Evolutionary conservation across 2,329 filamentous ascomycete species (phyloP).

Genomic region (Xylariales sp.): DNA sequence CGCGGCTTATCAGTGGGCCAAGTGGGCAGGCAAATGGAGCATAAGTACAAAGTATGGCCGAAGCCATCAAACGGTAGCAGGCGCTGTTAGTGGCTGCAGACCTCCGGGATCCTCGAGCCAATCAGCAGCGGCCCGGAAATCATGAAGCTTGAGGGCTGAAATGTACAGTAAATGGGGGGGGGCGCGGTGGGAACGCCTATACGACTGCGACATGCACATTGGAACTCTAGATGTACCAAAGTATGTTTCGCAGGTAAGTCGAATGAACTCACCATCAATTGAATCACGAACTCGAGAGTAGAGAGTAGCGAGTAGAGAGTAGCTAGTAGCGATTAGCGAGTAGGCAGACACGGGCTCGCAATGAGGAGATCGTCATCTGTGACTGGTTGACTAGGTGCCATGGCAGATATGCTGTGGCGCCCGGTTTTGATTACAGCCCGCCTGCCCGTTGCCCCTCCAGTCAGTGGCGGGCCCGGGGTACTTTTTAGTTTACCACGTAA

Average conservation of each 20-base stretch:
- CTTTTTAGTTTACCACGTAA: too few species aligned
- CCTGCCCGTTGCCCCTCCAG: too few species aligned
- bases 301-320: neutral
- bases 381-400: too few species aligned
- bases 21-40: neutral
- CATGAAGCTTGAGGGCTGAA: too few species aligned
- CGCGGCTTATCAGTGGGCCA: constrained; percentile 8
- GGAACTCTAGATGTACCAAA: too few species aligned
- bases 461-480: neutral
- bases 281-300: too few species aligned
- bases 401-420: neutral
- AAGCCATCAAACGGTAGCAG: constrained; percentile 5
- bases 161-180: too few species aligned
- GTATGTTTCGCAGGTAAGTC: too few species aligned
- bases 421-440: neutral
- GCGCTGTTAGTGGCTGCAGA: neutral
- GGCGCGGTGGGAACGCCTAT: too few species aligned
- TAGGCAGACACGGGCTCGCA: neutral
- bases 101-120: neutral
- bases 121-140: neutral
- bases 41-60: constrained; percentile 1
- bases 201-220: too few species aligned
- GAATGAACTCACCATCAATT: too few species aligned
- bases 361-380: too few species aligned
- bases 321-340: neutral